Base-by-base conservation (phyloP, 1,139 yeast genomes). In the Magnusiomyces sp. region DNA sequence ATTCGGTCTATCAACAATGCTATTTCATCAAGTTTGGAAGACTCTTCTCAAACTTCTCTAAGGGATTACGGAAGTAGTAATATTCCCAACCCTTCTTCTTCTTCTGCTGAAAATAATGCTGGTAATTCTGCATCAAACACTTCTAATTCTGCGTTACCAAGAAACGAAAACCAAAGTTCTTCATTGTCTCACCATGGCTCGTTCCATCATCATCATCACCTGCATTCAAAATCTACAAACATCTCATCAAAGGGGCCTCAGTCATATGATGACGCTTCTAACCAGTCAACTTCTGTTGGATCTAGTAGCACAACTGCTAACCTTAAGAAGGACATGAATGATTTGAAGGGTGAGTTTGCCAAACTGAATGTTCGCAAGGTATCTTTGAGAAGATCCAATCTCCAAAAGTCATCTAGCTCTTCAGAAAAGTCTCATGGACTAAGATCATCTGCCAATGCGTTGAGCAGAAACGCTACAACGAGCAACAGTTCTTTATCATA, bases 1-100 rank as follows among this genome's bases (percentile, higher is more conserved):
- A 74, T 87, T 16, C 73, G 73, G 50, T 76, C 82, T 20, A 71
- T 72, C 47, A 61, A 62, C 38, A 65, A 63, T 34, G 73, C 73
- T 5, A 71, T 71, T 40, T 58, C 67, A 29, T 62, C 66, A 2
- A 49, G 51, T 39, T 38, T 51, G 20, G 54, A 51, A 31, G 50
- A 46, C 5, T 37, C 50, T 20, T 42, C 51, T 10, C 23, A 43
- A 10, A 17, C 17, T 49, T 17, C 45, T 10, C 14, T 11, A 10
- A 42, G 23, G 14, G n/a, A 39, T 23, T 23, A 23, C 29, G 29
- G 29, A 4, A 23, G 29, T 23, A 23, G 29, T 7, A 23, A 23
- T 23, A 23, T 23, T 4, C 29, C 29, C 29, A 23, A 23, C 7
- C 7, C 29, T 23, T 23, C 29, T 23, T 23, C 29, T 23, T 34